These are phyloP conservation scores for Euphorbia pulcherrima DNA, from an alignment of 345 rosid species.

Conservation along the genomic window DNA sequence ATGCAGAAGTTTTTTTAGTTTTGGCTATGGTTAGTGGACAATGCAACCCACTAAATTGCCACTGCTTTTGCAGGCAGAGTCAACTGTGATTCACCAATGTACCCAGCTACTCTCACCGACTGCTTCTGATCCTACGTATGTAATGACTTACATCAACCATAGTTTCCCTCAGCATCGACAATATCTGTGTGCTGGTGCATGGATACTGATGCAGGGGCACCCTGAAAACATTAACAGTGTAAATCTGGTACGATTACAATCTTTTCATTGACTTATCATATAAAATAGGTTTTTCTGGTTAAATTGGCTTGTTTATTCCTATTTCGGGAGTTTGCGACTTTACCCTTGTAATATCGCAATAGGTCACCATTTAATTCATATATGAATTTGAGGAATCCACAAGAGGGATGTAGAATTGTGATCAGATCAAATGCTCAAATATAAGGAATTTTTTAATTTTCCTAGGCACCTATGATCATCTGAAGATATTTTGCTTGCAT, in stretches of 20 bases:
- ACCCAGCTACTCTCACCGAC: conserved; percentile 83
- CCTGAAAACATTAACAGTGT: conserved; percentile 84
- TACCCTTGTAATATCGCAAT: not conserved
- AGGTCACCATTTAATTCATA: not conserved
- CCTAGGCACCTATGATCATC: not conserved
- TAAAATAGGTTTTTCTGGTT: conserved; percentile 8
- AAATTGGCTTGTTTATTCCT: not conserved
- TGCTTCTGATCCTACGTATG: conserved; percentile 75
- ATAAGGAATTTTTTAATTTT: too few species aligned
- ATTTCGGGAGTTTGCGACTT: not conserved
- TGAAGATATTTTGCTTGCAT: not conserved
- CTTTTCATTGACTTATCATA: conserved; percentile 3
- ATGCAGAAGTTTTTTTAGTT: not conserved
- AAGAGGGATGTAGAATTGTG: not conserved
- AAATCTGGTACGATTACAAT: conserved; percentile 54
- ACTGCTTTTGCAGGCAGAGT: conserved; percentile 55
- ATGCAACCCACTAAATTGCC: conserved; percentile 9
- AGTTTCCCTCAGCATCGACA: conserved; percentile 84
- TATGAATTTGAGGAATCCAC: not conserved
- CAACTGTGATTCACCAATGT: conserved; percentile 89
- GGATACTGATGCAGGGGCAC: conserved; percentile 90
- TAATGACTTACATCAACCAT: conserved; percentile 65
- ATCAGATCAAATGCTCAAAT: not conserved
- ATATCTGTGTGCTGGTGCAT: conserved; percentile 92
- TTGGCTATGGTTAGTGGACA: conserved; percentile 16